A percentile compares a stretch with the other conserved stretches of the same genome.
Conservation (phyloP, 2,329 filamentous ascomycete species). For the Venturia asperata region DNA sequence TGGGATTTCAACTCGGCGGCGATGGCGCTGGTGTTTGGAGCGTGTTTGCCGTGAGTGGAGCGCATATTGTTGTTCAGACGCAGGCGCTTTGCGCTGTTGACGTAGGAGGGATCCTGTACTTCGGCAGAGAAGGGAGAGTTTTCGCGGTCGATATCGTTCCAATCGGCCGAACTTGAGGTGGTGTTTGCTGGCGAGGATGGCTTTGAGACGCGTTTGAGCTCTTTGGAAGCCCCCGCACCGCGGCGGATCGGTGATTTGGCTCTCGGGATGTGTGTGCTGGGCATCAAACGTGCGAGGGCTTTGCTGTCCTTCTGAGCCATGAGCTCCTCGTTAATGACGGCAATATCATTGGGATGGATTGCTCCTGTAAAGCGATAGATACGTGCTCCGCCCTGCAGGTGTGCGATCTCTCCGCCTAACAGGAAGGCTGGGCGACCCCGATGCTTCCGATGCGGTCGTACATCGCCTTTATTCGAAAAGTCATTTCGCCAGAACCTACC, state of each 20-base stretch:
- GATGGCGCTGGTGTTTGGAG: neutral
- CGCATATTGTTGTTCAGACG: neutral
- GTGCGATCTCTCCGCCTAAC: neutral
- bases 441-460: constrained; percentile 30
- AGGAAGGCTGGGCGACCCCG: constrained; percentile 32
- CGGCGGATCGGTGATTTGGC: neutral
- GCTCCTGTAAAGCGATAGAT: constrained; percentile 10
- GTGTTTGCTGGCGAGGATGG: neutral
- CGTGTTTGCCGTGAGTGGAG: neutral
- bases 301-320: neutral
- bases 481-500: constrained; percentile 34
- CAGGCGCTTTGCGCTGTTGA: neutral
- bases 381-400: neutral
- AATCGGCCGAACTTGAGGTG: neutral
- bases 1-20: constrained; percentile 1
- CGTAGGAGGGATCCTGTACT: neutral
- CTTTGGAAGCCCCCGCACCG: neutral
- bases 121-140: neutral
- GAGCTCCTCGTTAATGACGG: constrained; percentile 8
- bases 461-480: constrained; percentile 30
- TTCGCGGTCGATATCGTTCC: neutral
- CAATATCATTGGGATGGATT: constrained; percentile 7
- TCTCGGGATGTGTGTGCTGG: neutral
- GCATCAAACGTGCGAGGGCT: constrained; percentile 8
- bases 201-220: neutral